Evolutionary conservation across 1,284 basidiomycete species (phyloP), one percentile per base, ranked within the genome.

Genomic region (Puccinia triticina): DNA sequence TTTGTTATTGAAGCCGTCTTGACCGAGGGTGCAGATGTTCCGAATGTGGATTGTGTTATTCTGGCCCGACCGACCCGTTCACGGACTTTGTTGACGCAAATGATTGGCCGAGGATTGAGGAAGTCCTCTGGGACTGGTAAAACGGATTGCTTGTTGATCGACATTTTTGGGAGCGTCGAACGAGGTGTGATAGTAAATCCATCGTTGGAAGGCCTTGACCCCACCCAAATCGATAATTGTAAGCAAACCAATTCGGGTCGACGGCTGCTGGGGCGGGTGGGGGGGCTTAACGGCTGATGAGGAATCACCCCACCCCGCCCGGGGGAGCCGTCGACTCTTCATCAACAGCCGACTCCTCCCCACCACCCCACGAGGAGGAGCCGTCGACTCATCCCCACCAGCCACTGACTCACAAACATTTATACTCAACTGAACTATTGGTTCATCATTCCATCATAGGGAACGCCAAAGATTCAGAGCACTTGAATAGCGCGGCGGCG

Each of bases 51-150:
- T 61, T 77, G 75, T 48, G 48, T 77, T 50, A 64, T 77, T 46
- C 26, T 77, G 75, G 75, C 69, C 48, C 78, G 73, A 55, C 78
- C 96, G 14, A 98, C 96, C 0, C 90, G 92, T 37, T 97, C 95
- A 16, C 90, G 91, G 46, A 98, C 96, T 86, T 87, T 97, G 11
- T 95, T 96, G 85, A 91, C 93, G 4, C 96, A 98, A 86, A 99
- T 98, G 95, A 94, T 98, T 84, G 96, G 96, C 0, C 90, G 96
- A 77, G 96, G 96, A 11, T 92, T 98, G 90, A 90, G 96, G 81
- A 89, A 93, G 37, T 95, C 93, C 0, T 93, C 94, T 1, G 87
- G 87, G 7, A 95, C 93, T 0, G 92, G 91, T 67, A 99, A 99
- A 87, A 85, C 87, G 53, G 92, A 98, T 86, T 98, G 96, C 86